phyloP scores from a whole-genome alignment of 306 rosid species.

The Canavalia gladiata region DNA sequence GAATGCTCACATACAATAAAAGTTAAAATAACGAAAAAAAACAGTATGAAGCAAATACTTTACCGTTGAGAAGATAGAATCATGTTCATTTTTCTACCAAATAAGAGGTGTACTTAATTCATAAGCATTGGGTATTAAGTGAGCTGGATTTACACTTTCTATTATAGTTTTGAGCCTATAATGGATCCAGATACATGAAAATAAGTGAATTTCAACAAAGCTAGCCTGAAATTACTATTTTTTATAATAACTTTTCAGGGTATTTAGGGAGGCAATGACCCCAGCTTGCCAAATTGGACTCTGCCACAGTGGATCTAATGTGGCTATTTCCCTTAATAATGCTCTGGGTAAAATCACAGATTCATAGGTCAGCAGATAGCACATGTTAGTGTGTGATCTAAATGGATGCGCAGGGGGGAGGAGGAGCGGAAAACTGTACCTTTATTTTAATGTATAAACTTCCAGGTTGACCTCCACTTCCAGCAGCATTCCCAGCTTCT shows the following conservation, averaged over 20 bases:
- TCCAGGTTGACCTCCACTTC: conserved; percentile 78
- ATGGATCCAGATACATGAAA: not conserved
- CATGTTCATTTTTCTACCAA: conserved; percentile 15
- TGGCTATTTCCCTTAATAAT: conserved; percentile 20
- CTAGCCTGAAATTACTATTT: not conserved
- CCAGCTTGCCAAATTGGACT: conserved; percentile 24
- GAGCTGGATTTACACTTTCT: conserved; percentile 27
- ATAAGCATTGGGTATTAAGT: conserved; percentile 3
- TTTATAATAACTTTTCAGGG: conserved; percentile 1
- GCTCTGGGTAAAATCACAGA: conserved; percentile 10
- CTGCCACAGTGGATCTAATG: conserved; percentile 24
- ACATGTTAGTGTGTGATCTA: conserved; percentile 14
- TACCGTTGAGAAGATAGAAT: conserved; percentile 1
- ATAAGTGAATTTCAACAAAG: not conserved
- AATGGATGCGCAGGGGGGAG: too few species aligned
- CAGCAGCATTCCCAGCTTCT: conserved; percentile 86
- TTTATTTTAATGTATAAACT: conserved; percentile 80
- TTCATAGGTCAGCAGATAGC: conserved; percentile 36
- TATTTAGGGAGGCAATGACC: not conserved
- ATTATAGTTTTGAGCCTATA: not conserved
- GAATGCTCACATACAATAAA: conserved; percentile 1
- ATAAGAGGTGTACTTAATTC: conserved; percentile 18
- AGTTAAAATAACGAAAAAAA: not conserved
- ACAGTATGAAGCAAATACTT: conserved; percentile 31
- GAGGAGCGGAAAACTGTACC: conserved; percentile 52